phyloP scores from a whole-genome alignment of 805 yeast genomes.

The Candida succiphila region DNA sequence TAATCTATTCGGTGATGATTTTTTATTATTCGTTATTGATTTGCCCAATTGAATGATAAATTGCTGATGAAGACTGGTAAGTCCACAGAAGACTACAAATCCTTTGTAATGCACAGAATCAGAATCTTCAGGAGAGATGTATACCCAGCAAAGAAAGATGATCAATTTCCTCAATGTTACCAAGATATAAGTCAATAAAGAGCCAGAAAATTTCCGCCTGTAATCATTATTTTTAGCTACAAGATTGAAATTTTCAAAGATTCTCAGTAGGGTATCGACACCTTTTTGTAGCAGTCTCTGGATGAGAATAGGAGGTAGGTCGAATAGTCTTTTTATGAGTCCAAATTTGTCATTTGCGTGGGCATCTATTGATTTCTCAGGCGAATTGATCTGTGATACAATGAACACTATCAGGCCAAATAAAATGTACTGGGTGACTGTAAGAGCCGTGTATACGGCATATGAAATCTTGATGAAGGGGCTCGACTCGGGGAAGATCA shows the following conservation, averaged over 20 bases:
- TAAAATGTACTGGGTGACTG: conserved; percentile 6
- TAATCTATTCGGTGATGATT: neutral
- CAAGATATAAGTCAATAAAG: conserved; percentile 14
- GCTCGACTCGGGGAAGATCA: conserved; percentile 11
- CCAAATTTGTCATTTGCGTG: conserved; percentile 6
- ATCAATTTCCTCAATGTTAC: conserved; percentile 18
- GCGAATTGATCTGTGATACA: no score
- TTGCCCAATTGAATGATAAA: conserved; percentile 14
- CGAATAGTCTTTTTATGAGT: conserved; percentile 7
- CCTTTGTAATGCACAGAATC: conserved; percentile 17
- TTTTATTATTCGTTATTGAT: neutral
- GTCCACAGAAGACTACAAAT: conserved; percentile 13
- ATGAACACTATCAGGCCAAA: conserved; percentile 17
- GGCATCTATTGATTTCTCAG: no score
- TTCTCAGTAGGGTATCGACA: conserved; percentile 3
- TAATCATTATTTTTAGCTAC: neutral
- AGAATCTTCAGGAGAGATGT: conserved; percentile 18
- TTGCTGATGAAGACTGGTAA: conserved; percentile 16
- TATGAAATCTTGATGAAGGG: conserved; percentile 18
- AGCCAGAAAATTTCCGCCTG: conserved; percentile 3
- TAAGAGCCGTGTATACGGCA: conserved; percentile 18
- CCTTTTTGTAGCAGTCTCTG: conserved; percentile 10
- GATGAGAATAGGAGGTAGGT: conserved; percentile 15
- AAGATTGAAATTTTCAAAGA: conserved; percentile 1
- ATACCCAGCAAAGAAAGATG: conserved; percentile 18